These are phyloP conservation scores for Monosporascus sp. DNA, from an alignment of 2,329 filamentous ascomycete species.

Conservation along the genomic window DNA sequence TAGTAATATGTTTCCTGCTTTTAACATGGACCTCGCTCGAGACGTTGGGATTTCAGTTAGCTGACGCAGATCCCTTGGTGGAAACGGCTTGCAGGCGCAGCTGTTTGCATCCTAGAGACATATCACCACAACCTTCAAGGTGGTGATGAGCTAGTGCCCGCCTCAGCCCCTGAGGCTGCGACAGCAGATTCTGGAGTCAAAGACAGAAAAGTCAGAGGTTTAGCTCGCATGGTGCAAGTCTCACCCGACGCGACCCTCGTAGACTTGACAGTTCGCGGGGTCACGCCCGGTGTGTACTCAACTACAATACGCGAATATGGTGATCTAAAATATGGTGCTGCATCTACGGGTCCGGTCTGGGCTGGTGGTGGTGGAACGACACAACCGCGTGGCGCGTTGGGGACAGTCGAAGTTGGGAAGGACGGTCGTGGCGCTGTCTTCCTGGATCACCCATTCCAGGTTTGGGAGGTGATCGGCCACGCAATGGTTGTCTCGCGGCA, in stretches of 20 bases:
- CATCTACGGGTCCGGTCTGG: slow-evolving; percentile 81
- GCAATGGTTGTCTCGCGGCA: slow-evolving; percentile 78
- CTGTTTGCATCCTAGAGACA: slow-evolving; percentile 94
- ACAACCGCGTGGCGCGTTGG: slow-evolving; percentile 53
- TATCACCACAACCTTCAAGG: slow-evolving; percentile 54
- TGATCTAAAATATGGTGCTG: slow-evolving; percentile 78
- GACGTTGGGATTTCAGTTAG: slow-evolving; percentile 6
- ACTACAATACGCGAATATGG: slow-evolving; percentile 82
- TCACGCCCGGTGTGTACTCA: slow-evolving; percentile 74
- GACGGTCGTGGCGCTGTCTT: slow-evolving; percentile 76
- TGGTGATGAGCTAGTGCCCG: slow-evolving; percentile 23
- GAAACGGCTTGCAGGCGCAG: slow-evolving; percentile 51
- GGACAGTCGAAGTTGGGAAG: slow-evolving; percentile 67
- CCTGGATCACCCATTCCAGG: slow-evolving; percentile 72
- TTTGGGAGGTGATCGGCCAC: slow-evolving; percentile 95
- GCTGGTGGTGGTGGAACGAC: slow-evolving; percentile 37
- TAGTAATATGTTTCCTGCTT: slow-evolving; percentile 1
- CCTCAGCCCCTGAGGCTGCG: slow-evolving; percentile 30
- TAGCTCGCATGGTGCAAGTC: slow-evolving; percentile 92
- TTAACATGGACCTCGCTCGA: not conserved
- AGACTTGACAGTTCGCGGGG: slow-evolving; percentile 79
- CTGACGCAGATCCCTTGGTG: slow-evolving; percentile 13
- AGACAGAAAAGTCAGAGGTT: slow-evolving; percentile 64
- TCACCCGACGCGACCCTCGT: slow-evolving; percentile 71
- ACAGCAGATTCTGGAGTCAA: slow-evolving; percentile 24